Evolutionary conservation across 495 filamentous ascomycete genomes (phyloP).

Genomic region (Aspergillus sparsus): DNA sequence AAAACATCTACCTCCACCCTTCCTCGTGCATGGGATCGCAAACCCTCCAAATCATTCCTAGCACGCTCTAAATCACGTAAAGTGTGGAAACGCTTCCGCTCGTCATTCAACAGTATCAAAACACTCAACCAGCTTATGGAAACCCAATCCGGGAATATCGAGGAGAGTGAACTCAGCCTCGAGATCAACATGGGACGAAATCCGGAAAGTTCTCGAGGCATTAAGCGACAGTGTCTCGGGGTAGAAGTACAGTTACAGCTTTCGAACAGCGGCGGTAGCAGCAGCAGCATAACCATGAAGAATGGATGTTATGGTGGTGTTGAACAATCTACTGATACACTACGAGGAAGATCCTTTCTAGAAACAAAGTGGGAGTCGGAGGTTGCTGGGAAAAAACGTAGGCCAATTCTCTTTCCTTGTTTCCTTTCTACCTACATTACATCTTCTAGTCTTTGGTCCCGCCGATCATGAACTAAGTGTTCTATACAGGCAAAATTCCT

Average conservation of each 20-base stretch:
- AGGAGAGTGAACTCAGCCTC: conserved; percentile 28
- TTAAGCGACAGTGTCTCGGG: conserved; percentile 48
- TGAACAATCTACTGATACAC: conserved; percentile 9
- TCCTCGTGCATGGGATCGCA: conserved; percentile 55
- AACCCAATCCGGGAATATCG: conserved; percentile 19
- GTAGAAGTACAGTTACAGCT: conserved; percentile 8
- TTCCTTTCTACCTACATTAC: neutral
- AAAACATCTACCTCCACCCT: conserved; percentile 32
- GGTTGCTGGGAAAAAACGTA: conserved; percentile 41
- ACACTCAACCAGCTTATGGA: conserved; percentile 33
- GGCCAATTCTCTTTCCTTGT: conserved; percentile 21
- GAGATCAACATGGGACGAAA: conserved; percentile 40
- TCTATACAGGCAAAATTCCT: conserved; percentile 41
- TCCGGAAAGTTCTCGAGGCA: conserved; percentile 37
- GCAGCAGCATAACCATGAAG: neutral
- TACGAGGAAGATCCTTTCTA: conserved; percentile 38
- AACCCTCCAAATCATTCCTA: conserved; percentile 54
- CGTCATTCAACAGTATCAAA: conserved; percentile 46
- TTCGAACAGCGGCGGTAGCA: neutral
- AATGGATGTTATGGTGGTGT: neutral
- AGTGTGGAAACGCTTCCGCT: conserved; percentile 53
- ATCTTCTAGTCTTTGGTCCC: neutral
- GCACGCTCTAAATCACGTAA: conserved; percentile 47
- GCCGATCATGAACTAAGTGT: conserved; percentile 3
- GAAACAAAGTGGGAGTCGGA: conserved; percentile 46